Base-by-base conservation (phyloP, 768 basidiomycete species). In the Hemileccinum impolitum region DNA sequence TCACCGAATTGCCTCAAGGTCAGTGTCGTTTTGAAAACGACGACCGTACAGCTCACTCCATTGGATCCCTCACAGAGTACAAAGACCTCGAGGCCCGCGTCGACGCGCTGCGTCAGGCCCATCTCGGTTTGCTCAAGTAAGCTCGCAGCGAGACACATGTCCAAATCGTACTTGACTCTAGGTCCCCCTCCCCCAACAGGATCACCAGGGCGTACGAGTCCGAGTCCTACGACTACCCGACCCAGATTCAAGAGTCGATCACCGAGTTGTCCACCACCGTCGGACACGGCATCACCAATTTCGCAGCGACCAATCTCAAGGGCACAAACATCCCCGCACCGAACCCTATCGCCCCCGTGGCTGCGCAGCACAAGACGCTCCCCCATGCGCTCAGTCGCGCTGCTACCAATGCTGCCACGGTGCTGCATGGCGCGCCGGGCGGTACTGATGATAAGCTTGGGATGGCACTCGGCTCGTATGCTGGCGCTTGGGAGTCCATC, bases 11-110 rank as follows among this genome's bases (percentile, higher is more conserved):
- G 43, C 89, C 90, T 21, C 85, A 90, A 71, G 92, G 90, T 87
- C 23, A n/a, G 70, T 64, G 8, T 38, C n/a, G n/a, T 25, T 36
- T 21, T 18, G 12, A 28, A 2, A 36, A 13, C 11, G 15, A 23
- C 5, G 3, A 14, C 31, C 34, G 34, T 39, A 11, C 30, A 21
- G 23, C 23, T 42, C 36, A 39, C 47, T 17, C 38, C 13, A 32
- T 45, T 15, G 4, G 23, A 23, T 23, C 23, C 23, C 42, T 53
- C 10, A n/a, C 73, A 90, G 95, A 99, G 68, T 99, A 98, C 78
- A 94, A 86, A 62, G 91, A 95, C 64, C 83, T 99, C 56, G 96
- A 99, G 70, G 77, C 85, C 39, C 87, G 92, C 48, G 96, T 98
- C 35, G 96, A 99, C 70, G 92, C 91, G 26, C 81, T 99, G 45